Percentiles rank a stretch among this genome's conserved stretches.
phyloP scores from a whole-genome alignment of 306 rosid species.

The Prunus davidiana region DNA sequence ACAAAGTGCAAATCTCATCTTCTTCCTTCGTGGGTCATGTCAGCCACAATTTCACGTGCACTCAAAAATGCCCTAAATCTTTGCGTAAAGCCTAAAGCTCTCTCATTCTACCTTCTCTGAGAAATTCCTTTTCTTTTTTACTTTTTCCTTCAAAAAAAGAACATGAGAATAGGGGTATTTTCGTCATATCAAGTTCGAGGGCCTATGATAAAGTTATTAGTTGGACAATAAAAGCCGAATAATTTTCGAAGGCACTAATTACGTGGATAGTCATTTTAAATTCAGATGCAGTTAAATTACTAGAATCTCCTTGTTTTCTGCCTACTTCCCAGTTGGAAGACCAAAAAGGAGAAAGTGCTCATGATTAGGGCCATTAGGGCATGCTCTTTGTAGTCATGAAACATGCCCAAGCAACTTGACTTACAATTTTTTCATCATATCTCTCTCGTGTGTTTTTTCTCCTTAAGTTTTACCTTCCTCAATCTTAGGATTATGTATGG shows the following conservation, averaged over 20 bases:
- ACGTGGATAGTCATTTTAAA: conserved; percentile 22
- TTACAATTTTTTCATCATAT: conserved; percentile 3
- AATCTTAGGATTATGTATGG: background rate
- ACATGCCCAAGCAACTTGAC: conserved; percentile 19
- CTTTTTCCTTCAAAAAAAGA: background rate
- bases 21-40: conserved; percentile 58
- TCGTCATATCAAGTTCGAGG: conserved; percentile 13
- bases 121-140: background rate
- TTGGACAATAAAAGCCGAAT: background rate
- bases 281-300: background rate
- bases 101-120: background rate
- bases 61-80: background rate
- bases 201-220: conserved; percentile 36
- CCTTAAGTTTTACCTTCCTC: background rate
- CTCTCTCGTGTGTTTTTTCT: background rate
- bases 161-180: conserved; percentile 20
- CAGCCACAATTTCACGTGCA: conserved; percentile 48
- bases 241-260: conserved; percentile 21
- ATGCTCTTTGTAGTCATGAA: background rate
- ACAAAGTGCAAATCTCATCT: background rate
- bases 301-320: background rate
- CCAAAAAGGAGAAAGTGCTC: background rate
- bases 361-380: conserved; percentile 10
- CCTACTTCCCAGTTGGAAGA: background rate
- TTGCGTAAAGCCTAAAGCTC: background rate